Conservation (phyloP, 148 eudicot species). For the Mesembryanthemum crystallinum region DNA sequence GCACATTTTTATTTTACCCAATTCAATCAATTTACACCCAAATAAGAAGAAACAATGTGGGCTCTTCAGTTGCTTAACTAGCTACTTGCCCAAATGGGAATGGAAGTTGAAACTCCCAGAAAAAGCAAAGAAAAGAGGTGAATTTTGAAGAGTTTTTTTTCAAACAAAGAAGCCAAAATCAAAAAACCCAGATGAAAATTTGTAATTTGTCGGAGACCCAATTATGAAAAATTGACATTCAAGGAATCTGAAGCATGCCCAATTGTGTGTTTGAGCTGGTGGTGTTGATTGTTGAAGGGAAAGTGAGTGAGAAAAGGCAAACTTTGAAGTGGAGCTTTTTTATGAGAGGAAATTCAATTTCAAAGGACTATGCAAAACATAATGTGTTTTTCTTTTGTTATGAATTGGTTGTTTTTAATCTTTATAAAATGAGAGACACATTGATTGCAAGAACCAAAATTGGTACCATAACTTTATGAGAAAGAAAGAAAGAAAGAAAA, state of each 20-base stretch:
- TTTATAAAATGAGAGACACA: conserved; percentile 20
- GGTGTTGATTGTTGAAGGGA: background rate
- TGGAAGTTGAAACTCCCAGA: background rate
- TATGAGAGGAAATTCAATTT: conserved; percentile 21
- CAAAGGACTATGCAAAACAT: conserved; percentile 16
- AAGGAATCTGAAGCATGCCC: conserved; percentile 11
- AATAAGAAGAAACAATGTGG: conserved; percentile 11
- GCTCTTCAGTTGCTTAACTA: background rate
- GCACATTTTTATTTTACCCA: conserved; percentile 7
- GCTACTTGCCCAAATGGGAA: conserved; percentile 10
- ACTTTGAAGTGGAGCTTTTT: conserved; percentile 6
- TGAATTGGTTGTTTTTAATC: background rate
- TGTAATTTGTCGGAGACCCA: background rate
- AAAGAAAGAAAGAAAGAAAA: conserved; percentile 11
- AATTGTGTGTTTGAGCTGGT: background rate
- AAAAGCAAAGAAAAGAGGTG: background rate
- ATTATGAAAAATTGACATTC: background rate
- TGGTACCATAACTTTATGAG: conserved; percentile 17
- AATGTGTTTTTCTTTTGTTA: conserved; percentile 2
- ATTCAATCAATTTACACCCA: conserved; percentile 1
- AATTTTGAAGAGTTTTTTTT: background rate
- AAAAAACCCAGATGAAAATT: conserved; percentile 26
- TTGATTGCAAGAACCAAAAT: conserved; percentile 32
- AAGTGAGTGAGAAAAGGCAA: conserved; percentile 13
- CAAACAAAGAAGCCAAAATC: background rate